Evolutionary conservation across 2,329 filamentous ascomycete species (phyloP).

Genomic region (Helminthosporium solani): DNA sequence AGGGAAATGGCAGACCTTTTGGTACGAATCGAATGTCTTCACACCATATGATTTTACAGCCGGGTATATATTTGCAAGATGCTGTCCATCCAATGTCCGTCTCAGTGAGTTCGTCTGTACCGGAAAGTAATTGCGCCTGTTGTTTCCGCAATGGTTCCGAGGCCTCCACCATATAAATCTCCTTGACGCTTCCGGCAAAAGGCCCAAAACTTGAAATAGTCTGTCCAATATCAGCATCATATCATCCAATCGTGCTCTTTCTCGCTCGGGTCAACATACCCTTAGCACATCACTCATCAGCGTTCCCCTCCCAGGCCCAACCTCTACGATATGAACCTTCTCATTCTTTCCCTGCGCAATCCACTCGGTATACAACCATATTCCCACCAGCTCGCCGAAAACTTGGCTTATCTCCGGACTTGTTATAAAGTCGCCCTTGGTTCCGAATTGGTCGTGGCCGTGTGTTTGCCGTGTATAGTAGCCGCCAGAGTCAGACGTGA

Average conservation of each 20-base stretch:
- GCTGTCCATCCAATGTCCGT: conserved; percentile 73
- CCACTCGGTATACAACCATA: conserved; percentile 98
- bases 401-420: conserved; percentile 97
- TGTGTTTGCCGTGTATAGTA: conserved; percentile 81
- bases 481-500: conserved; percentile 85
- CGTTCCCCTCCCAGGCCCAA: conserved; percentile 90
- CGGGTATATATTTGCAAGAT: conserved; percentile 69
- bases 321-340: conserved; percentile 86
- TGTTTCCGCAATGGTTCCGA: conserved; percentile 73
- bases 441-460: conserved; percentile 84
- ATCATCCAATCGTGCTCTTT: neutral
- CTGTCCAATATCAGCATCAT: conserved; percentile 47
- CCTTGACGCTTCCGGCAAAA: conserved; percentile 74
- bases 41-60: conserved; percentile 79
- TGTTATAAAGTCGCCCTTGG: conserved; percentile 91
- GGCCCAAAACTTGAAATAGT: conserved; percentile 81
- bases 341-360: conserved; percentile 77
- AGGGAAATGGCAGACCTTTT: conserved; percentile 52
- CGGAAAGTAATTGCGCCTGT: conserved; percentile 82
- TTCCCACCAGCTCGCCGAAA: conserved; percentile 89
- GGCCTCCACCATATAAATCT: conserved; percentile 95
- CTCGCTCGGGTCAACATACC: conserved; percentile 52
- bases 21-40: conserved; percentile 86
- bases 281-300: conserved; percentile 95
- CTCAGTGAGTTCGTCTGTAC: conserved; percentile 66